phyloP scores from a whole-genome alignment of 495 filamentous ascomycete species.

The Aspergillus biplanus region DNA sequence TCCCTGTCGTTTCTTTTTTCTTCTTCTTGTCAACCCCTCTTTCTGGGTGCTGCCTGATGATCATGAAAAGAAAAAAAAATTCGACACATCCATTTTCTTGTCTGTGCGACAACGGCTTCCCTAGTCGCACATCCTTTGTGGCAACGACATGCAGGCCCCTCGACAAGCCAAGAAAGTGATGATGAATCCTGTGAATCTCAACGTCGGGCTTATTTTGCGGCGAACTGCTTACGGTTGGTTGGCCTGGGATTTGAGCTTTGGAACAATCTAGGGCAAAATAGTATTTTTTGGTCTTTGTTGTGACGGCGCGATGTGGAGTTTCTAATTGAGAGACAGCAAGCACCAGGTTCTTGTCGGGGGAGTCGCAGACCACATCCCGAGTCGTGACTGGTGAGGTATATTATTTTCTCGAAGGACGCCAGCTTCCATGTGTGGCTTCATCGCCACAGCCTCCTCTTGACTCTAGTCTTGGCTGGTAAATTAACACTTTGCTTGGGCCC shows the following conservation, averaged over 20 bases:
- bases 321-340: background rate
- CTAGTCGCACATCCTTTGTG: conserved; percentile 10
- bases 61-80: conserved; percentile 4
- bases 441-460: background rate
- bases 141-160: conserved; percentile 11
- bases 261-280: background rate
- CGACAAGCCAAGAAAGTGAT: conserved; percentile 7
- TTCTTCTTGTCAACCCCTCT: background rate
- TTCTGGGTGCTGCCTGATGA: background rate
- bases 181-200: conserved; percentile 8
- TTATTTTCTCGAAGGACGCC: conserved; percentile 23
- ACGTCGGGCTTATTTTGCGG: background rate
- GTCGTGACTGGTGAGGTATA: background rate
- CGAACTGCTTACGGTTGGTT: background rate
- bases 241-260: background rate
- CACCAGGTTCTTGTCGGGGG: background rate
- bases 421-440: conserved; percentile 24
- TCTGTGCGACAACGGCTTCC: conserved; percentile 29
- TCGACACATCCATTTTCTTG: conserved; percentile 9
- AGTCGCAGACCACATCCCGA: background rate
- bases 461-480: conserved; percentile 16
- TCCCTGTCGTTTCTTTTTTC: conserved; percentile 1
- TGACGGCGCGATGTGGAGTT: background rate
- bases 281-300: background rate
- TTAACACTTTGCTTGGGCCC: conserved; percentile 15